phyloP scores from a whole-genome alignment of 148 eudicot genomes.

The Silene latifolia region DNA sequence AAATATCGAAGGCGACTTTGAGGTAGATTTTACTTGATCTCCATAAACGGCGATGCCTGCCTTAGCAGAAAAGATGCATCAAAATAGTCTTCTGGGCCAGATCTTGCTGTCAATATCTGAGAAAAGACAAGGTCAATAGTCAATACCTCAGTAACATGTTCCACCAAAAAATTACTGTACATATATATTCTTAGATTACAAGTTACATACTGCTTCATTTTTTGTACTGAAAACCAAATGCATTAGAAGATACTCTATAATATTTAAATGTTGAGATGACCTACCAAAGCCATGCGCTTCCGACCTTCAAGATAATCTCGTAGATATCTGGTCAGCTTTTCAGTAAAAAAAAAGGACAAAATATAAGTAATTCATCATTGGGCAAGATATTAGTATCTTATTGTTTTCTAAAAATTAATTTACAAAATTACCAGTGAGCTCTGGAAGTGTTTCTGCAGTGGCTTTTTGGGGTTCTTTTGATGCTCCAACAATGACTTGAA shows the following conservation, averaged over 20 bases:
- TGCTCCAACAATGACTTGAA: constrained; percentile 83
- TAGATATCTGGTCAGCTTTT: constrained; percentile 75
- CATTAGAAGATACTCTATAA: not conserved
- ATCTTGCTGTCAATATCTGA: constrained; percentile 82
- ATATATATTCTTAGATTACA: not conserved
- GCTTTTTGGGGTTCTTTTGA: constrained; percentile 87
- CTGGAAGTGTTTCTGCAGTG: constrained; percentile 84
- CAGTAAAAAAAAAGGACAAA: not conserved
- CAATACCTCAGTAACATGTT: not conserved
- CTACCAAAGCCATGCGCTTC: constrained; percentile 89
- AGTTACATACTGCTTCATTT: not conserved
- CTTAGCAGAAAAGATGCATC: constrained; percentile 78
- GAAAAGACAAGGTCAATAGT: not conserved
- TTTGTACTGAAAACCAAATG: not conserved
- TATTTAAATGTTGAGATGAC: constrained; percentile 18
- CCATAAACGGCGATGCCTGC: constrained; percentile 87
- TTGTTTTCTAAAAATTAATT: not conserved
- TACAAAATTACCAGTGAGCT: constrained; percentile 62
- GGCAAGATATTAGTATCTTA: not conserved
- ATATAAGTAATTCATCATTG: constrained; percentile 6
- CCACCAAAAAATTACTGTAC: not conserved
- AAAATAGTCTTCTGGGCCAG: constrained; percentile 81
- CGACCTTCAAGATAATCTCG: constrained; percentile 89
- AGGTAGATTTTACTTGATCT: constrained; percentile 58
- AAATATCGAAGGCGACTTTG: not conserved